A percentile compares a stretch with the other conserved stretches of the same genome.
These are phyloP conservation scores for Areca catechu DNA, from an alignment of 176 grass and related monocot species.

Conservation along the genomic window DNA sequence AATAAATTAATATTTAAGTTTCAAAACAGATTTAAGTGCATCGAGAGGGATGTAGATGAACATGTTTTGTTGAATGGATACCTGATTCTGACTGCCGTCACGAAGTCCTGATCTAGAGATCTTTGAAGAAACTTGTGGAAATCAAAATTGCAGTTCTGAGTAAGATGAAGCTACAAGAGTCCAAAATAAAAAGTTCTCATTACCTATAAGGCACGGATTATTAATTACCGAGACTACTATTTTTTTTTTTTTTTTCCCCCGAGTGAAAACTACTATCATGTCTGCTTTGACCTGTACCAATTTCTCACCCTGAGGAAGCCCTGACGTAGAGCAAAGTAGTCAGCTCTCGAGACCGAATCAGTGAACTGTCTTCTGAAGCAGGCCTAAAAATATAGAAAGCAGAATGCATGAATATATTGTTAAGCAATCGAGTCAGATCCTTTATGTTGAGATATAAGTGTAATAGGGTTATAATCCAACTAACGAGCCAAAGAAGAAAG, in stretches of 20 bases:
- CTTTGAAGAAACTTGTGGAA: slow-evolving; percentile 8
- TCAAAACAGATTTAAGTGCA: no score
- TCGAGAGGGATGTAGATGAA: no score
- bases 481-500: slow-evolving; percentile 5
- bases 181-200: background rate
- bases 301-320: slow-evolving; percentile 10
- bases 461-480: background rate
- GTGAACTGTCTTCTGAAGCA: slow-evolving; percentile 8
- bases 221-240: no score
- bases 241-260: no score
- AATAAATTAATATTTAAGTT: no score
- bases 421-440: no score
- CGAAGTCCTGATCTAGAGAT: slow-evolving; percentile 10
- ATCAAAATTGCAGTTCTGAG: slow-evolving; percentile 8
- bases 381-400: background rate
- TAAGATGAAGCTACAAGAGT: background rate
- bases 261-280: no score
- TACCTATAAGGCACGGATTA: no score
- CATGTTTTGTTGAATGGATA: background rate
- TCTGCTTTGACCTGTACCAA: no score
- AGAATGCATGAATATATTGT: no score
- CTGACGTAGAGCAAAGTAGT: slow-evolving; percentile 10
- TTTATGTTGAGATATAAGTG: no score
- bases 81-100: slow-evolving; percentile 3
- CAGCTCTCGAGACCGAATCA: background rate